Conservation (phyloP, 139 green algal species). For the Tetratostichococcus sp. region DNA sequence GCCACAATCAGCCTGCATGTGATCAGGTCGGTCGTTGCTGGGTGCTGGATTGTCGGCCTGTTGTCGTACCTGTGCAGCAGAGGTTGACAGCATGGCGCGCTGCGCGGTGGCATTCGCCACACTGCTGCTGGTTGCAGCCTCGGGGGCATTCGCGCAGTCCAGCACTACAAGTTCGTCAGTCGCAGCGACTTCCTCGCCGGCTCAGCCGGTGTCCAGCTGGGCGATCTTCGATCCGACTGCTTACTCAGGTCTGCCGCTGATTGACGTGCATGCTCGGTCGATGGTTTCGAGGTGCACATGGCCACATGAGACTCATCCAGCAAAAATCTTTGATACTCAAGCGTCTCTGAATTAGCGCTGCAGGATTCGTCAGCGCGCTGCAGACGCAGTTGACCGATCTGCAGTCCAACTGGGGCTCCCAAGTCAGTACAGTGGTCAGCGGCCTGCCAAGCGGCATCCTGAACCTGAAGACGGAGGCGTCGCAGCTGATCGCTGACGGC, state of each 20-base stretch:
- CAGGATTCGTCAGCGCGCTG: background rate
- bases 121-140: background rate
- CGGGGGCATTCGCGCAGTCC: too few species aligned
- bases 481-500: background rate
- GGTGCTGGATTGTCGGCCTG: too few species aligned
- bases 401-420: background rate
- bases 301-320: too few species aligned
- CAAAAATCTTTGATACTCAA: too few species aligned
- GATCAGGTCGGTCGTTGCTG: too few species aligned
- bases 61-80: too few species aligned
- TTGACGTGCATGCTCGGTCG: background rate
- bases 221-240: background rate
- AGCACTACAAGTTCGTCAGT: background rate
- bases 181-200: background rate
- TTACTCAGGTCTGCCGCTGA: background rate
- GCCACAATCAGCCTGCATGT: too few species aligned
- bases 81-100: too few species aligned
- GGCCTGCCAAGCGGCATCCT: background rate
- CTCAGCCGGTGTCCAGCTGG: background rate
- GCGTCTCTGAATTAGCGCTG: background rate
- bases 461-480: background rate
- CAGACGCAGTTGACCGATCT: background rate
- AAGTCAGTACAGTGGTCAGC: background rate
- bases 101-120: background rate
- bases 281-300: too few species aligned